These are phyloP conservation scores for Trichoderma virens DNA, from an alignment of 495 filamentous ascomycete genomes.

Conservation along the genomic window DNA sequence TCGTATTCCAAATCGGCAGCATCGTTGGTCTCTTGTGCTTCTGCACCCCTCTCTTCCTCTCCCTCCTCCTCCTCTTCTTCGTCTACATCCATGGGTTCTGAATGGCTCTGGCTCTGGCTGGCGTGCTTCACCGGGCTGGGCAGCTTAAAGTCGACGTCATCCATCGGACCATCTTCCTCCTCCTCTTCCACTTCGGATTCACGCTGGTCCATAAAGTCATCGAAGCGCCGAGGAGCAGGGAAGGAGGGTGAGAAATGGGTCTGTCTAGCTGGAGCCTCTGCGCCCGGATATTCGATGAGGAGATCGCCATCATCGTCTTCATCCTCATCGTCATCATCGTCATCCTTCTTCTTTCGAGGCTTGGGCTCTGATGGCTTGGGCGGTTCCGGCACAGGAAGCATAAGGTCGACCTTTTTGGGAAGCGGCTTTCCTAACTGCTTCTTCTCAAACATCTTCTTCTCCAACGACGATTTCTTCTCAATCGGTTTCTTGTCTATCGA, in stretches of 20 bases:
- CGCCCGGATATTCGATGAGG: slow-evolving; percentile 39
- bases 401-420: slow-evolving; percentile 10
- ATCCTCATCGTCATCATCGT: slow-evolving; percentile 25
- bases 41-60: slow-evolving; percentile 30
- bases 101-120: not conserved
- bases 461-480: not conserved
- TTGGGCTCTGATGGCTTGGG: slow-evolving; percentile 16
- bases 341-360: slow-evolving; percentile 20
- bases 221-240: slow-evolving; percentile 28
- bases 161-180: slow-evolving; percentile 17
- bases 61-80: slow-evolving; percentile 15
- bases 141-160: slow-evolving; percentile 18
- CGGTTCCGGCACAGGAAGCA: slow-evolving; percentile 6
- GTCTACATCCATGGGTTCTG: slow-evolving; percentile 10
- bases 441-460: slow-evolving; percentile 9
- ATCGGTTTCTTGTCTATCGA: not conserved
- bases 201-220: slow-evolving; percentile 26
- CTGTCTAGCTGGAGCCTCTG: slow-evolving; percentile 20
- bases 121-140: slow-evolving; percentile 11
- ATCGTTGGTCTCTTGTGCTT: slow-evolving; percentile 22
- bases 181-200: slow-evolving; percentile 29
- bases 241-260: slow-evolving; percentile 29
- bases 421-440: not conserved
- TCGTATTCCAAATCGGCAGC: slow-evolving; percentile 25
- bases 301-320: slow-evolving; percentile 40